Evolutionary conservation across 2,329 filamentous ascomycete genomes (phyloP), one percentile per base, ranked within the genome.

Genomic region (Thielaviopsis musarum): DNA sequence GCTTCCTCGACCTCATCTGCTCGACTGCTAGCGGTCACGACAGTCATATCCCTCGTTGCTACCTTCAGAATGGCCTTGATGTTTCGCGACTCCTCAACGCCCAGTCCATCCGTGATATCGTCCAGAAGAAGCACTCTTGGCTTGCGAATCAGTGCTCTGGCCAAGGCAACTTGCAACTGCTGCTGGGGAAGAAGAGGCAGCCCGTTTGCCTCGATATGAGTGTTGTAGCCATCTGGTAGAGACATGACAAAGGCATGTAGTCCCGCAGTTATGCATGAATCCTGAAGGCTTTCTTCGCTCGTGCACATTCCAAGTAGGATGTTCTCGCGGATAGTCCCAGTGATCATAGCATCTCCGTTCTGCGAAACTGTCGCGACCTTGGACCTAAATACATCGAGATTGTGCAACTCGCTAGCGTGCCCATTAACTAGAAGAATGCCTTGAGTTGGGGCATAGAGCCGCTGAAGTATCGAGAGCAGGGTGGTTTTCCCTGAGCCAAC

Each of bases 181-280:
- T 87, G 84, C 0, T 86, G 71, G 57, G 82, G 78, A 41, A 81
- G 78, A 1, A 83, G 83, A 12, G 77, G 75, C 64, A 84, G 79
- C 5, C 83, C 83, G 7, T 85, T 79, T 7, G 74, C 70, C 0
- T 19, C n/a, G 2, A 49, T 4, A 21, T 9, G 45, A 5, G 83
- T 83, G 1, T 78, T 72, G 64, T 75, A 74, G 1, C 71, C 72
- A 13, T 69, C 65, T 0, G 88, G 82, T 0, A 97, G 77, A 2
- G 82, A 85, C 17, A 72, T 67, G 63, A 95, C 82, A 69, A 94
- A 95, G 0, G 87, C 82, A 66, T 91, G 80, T 60, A 95, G 84
- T 0, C 84, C 83, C 0, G 82, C 81, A 45, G 77, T 72, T 1
- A 72, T 72, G 0, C 84, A 57, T 7, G 60, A 59, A 12, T 49